Percentiles rank a stretch among this genome's conserved stretches.
phyloP scores from a whole-genome alignment of 768 basidiomycete species.

The Boletus coccyginus region DNA sequence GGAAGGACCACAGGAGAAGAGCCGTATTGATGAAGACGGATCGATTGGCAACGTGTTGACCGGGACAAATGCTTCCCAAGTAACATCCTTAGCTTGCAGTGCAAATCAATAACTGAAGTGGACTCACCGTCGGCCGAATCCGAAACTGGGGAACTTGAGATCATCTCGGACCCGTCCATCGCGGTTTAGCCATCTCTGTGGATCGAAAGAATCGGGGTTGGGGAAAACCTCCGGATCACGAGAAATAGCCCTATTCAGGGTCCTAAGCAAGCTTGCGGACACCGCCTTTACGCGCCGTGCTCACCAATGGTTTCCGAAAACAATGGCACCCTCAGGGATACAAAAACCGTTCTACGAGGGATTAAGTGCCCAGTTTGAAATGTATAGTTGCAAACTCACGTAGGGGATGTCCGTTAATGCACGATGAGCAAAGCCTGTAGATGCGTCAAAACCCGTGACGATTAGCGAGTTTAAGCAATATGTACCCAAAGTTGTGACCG shows the following conservation, averaged over 20 bases:
- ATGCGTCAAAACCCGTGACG: not conserved
- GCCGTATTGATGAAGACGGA: conserved; percentile 68
- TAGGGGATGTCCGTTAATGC: conserved; percentile 64
- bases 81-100: not conserved
- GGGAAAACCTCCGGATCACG: conserved; percentile 58
- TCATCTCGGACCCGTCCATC: conserved; percentile 47
- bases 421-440: conserved; percentile 57
- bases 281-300: not conserved
- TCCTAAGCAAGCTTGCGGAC: not conserved
- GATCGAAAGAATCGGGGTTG: conserved; percentile 57
- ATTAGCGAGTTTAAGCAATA: not conserved
- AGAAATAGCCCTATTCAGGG: conserved; percentile 44
- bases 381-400: conserved; percentile 33
- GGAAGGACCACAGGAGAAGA: conserved; percentile 65
- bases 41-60: conserved; percentile 56
- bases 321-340: conserved; percentile 36
- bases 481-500: conserved; percentile 34
- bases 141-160: conserved; percentile 51
- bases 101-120: not conserved
- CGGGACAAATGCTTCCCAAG: conserved; percentile 57
- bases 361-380: not conserved
- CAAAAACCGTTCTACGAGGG: conserved; percentile 31
- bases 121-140: conserved; percentile 47
- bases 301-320: conserved; percentile 38
- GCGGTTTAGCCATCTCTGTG: conserved; percentile 51